phyloP scores from a whole-genome alignment of 1,139 yeast species.

The Pichia sp. region DNA sequence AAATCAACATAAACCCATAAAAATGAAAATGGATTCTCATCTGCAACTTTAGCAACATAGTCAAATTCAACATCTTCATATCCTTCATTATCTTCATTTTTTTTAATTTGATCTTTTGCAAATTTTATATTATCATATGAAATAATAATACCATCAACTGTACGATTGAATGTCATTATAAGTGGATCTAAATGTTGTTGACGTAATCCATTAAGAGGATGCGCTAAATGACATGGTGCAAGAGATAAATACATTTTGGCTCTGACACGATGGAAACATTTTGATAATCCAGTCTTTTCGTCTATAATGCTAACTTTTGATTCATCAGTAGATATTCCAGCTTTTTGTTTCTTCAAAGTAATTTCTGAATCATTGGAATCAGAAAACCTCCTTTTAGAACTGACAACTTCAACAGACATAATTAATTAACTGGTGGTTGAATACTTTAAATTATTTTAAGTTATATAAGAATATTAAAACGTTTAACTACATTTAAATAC shows the following conservation, averaged over 20 bases:
- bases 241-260: constrained; percentile 71
- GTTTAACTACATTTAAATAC: no score
- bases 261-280: constrained; percentile 62
- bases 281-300: constrained; percentile 17
- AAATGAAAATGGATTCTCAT: constrained; percentile 83
- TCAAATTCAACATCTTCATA: constrained; percentile 28
- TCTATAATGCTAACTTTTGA: constrained; percentile 2
- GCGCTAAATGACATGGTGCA: constrained; percentile 69
- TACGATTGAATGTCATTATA: constrained; percentile 71
- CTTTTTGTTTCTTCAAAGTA: not conserved
- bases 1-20: constrained; percentile 83
- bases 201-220: constrained; percentile 72
- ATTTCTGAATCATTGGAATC: not conserved
- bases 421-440: not conserved
- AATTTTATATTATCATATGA: constrained; percentile 63
- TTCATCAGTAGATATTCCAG: not conserved
- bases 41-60: constrained; percentile 55
- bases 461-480: not conserved
- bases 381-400: constrained; percentile 2
- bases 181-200: constrained; percentile 86
- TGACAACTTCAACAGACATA: constrained; percentile 2
- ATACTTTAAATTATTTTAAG: not conserved
- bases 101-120: constrained; percentile 28
- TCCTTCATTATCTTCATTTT: constrained; percentile 26
- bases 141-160: constrained; percentile 75